Conservation (phyloP, 78 protist species). For the Dictyostelium firmibasis region DNA sequence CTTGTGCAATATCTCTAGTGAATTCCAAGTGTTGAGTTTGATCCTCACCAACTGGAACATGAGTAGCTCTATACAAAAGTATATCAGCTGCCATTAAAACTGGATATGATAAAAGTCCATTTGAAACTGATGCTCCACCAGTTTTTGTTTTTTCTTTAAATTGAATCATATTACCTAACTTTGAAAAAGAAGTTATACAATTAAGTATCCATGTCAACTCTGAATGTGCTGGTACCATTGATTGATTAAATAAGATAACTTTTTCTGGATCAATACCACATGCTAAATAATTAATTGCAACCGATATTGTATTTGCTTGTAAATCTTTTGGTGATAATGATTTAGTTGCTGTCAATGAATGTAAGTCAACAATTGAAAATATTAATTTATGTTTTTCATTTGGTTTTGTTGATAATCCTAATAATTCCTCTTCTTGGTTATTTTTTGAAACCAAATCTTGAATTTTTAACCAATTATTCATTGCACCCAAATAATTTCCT, state of each 20-base stretch:
- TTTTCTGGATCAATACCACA: constrained; percentile 84
- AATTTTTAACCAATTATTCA: constrained; percentile 78
- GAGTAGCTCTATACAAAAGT: constrained; percentile 84
- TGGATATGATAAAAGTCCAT: constrained; percentile 89
- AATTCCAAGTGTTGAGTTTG: constrained; percentile 91
- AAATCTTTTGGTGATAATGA: constrained; percentile 27
- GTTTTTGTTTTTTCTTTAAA: constrained; percentile 57
- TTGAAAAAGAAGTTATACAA: constrained; percentile 71
- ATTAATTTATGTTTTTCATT: constrained; percentile 24
- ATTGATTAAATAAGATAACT: constrained; percentile 68
- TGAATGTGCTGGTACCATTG: constrained; percentile 79
- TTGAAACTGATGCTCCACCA: neutral
- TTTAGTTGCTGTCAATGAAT: constrained; percentile 70
- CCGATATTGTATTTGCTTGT: constrained; percentile 24
- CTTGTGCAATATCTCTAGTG: constrained; percentile 79
- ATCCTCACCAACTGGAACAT: constrained; percentile 94
- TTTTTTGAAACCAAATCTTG: constrained; percentile 32
- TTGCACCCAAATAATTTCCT: constrained; percentile 83
- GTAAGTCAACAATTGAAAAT: constrained; percentile 81
- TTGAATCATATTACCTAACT: constrained; percentile 80
- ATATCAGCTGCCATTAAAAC: constrained; percentile 93
- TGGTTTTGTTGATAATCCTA: neutral
- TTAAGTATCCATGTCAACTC: constrained; percentile 85
- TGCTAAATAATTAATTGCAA: constrained; percentile 54
- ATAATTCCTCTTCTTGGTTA: neutral